Evolutionary conservation across 2,329 filamentous ascomycete species (phyloP), one percentile per base, ranked within the genome.

Genomic region (Xylariomycetidae sp.): DNA sequence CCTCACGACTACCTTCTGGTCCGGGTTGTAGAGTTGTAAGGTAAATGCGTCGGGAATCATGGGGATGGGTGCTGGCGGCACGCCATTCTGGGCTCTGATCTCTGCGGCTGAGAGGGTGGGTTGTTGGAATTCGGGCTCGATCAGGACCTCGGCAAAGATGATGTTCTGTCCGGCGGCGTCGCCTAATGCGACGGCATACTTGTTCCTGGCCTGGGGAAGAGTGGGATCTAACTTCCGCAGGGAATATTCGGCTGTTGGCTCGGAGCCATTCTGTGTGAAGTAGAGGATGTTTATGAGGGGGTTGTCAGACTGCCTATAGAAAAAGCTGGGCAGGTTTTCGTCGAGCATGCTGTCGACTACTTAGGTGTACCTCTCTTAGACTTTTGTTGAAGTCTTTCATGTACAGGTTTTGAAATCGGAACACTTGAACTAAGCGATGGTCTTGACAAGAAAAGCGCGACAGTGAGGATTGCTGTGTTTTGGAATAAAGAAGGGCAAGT

Each of bases 11-110:
- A 97, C 69, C 48, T 84, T 74, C 59, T 92, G 88, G 57, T 97
- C 90, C 0, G 92, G 92, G 56, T 95, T 92, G 69, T 96, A 97
- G 3, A 98, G 79, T 50, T 90, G 83, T 25, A 97, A 73, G n/a
- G 74, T 72, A 58, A 97, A 95, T 33, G 77, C 70, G 36, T 82
- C 80, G 0, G 90, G 89, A 17, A 87, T 74, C 20, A 86, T 70
- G 8, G 89, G 84, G 39, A 83, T 74, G 1, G 83, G 81, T 12
- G 74, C 75, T 15, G 74, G 80, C 3, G 74, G 66, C 1, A 78
- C 64, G 12, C 82, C 83, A 40, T 80, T 81, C 52, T 84, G 73
- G n/a, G 72, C 69, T 41, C 87, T 79, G 36, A 89, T 74, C 54
- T 94, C 85, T 34, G 92, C 87, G 30, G 84, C 78, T 1, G 87